phyloP scores from a whole-genome alignment of 2,329 filamentous ascomycete genomes.

The Ilyonectria robusta region DNA sequence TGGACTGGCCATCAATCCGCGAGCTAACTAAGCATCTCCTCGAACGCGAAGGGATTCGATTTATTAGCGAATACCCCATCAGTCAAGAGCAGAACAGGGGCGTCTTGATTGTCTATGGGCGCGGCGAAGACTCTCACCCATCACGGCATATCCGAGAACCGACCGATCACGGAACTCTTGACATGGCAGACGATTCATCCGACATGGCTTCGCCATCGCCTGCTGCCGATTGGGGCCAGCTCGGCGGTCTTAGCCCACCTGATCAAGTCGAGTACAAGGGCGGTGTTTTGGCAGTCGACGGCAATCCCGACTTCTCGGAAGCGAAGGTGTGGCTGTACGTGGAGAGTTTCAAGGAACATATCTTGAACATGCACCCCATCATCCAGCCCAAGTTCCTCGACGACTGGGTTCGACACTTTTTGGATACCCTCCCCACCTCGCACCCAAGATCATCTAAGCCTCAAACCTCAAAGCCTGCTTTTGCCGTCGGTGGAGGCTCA shows the following conservation, averaged over 20 bases:
- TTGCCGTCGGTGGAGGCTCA: constrained; percentile 50
- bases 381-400: constrained; percentile 68
- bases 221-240: constrained; percentile 71
- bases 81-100: constrained; percentile 81
- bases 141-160: constrained; percentile 63
- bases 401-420: constrained; percentile 66
- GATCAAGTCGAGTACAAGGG: constrained; percentile 57
- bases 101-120: constrained; percentile 80
- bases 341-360: constrained; percentile 70
- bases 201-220: constrained; percentile 69
- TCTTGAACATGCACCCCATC: constrained; percentile 77
- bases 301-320: constrained; percentile 69
- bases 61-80: constrained; percentile 81
- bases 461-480: constrained; percentile 50
- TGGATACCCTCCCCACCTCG: constrained; percentile 61
- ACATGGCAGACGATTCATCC: constrained; percentile 63
- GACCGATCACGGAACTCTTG: constrained; percentile 56
- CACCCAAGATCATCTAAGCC: constrained; percentile 47
- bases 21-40: constrained; percentile 71
- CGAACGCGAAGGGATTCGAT: constrained; percentile 64
- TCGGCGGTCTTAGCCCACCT: constrained; percentile 65
- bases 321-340: constrained; percentile 67
- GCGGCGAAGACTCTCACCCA: constrained; percentile 80
- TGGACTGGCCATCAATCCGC: constrained; percentile 79
- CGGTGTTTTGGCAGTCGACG: constrained; percentile 58